Evolutionary conservation across 164 flowering plant genomes (phyloP), one percentile per base, ranked within the genome.

Genomic region (Aristolochia fimbriata): DNA sequence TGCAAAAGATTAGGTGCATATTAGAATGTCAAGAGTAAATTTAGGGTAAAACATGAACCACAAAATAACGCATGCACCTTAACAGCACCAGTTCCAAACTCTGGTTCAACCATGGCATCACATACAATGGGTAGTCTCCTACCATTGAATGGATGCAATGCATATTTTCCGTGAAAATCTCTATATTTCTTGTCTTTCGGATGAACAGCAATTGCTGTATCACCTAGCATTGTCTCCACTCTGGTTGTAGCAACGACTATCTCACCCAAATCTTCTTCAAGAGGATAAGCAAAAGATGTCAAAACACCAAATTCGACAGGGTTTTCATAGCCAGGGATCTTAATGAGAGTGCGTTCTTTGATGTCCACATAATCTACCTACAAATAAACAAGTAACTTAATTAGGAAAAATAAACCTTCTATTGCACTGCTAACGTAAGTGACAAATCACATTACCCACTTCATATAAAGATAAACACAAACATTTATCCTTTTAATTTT

Each of bases 151-250:
- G 99, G 97, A 71, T 94, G 99, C 66, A 90, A 57, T 6, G 93
- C 99, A 67, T 63, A 82, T 69, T 94, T 91, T 49, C 93, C 90
- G 78, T 88, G 96, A 65, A 86, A 73, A 63, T 82, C 81, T 33
- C 37, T 74, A 76, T 93, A 90, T 71, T 96, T 79, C 52, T 68
- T 23, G 71, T 93, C 99, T 46, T 83, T 77, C 31, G 97, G 97
- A 75, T 90, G 99, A 33, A 93, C 61, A 37, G 96, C 99, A 76
- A 93, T 84, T 21, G 97, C 97, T 22, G 97, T 93, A 74, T 90
- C 99, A 66, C 99, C 97, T 47, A 90, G 85, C 97, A 93, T 90
- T 21, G 99, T 93, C 75, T 93, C 99, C 69, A 93, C 87, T 74
- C 99, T 73, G 19, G 99, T 93, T 50, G 99, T 93, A 33, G 99